Conservation (phyloP, 2,329 filamentous ascomycete genomes). For the Pseudopyrenochaeta lycopersici region DNA sequence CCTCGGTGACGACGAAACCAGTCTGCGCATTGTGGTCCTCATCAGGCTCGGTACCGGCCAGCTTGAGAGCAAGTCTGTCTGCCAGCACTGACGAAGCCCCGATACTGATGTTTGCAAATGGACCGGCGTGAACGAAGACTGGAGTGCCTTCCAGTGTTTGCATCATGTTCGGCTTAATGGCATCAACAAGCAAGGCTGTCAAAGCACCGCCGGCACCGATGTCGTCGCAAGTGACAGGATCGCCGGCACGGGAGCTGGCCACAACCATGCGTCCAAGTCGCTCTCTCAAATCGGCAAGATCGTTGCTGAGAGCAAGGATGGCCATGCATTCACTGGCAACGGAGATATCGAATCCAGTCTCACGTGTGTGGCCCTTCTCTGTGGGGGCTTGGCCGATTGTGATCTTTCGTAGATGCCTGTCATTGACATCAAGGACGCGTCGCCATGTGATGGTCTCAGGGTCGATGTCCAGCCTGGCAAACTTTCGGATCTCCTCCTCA, state of each 20-base stretch:
- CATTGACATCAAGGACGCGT: conserved; percentile 95
- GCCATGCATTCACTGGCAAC: conserved; percentile 99
- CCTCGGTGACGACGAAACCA: conserved; percentile 95
- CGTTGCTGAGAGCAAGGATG: conserved; percentile 91
- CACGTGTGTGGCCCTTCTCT: conserved; percentile 86
- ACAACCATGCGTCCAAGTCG: conserved; percentile 96
- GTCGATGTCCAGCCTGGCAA: conserved; percentile 95
- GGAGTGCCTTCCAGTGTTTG: conserved; percentile 97
- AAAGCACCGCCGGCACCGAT: conserved; percentile 91
- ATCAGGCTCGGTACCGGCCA: conserved; percentile 91
- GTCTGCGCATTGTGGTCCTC: conserved; percentile 84
- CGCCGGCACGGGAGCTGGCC: conserved; percentile 82
- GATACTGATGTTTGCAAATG: conserved; percentile 98
- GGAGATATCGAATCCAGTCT: conserved; percentile 97
- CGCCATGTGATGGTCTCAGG: conserved; percentile 97
- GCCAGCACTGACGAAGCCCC: conserved; percentile 95
- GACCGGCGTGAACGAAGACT: conserved; percentile 95
- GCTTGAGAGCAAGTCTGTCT: conserved; percentile 94
- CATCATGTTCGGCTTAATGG: conserved; percentile 99
- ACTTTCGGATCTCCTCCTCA: conserved; percentile 84
- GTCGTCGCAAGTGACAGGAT: conserved; percentile 95
- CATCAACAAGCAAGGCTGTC: conserved; percentile 95
- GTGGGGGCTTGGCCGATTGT: conserved; percentile 88
- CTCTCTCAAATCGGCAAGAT: conserved; percentile 87
- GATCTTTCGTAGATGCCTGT: conserved; percentile 88